Evolutionary conservation across 2,329 filamentous ascomycete genomes (phyloP).

Genomic region (Alternaria conjuncta): DNA sequence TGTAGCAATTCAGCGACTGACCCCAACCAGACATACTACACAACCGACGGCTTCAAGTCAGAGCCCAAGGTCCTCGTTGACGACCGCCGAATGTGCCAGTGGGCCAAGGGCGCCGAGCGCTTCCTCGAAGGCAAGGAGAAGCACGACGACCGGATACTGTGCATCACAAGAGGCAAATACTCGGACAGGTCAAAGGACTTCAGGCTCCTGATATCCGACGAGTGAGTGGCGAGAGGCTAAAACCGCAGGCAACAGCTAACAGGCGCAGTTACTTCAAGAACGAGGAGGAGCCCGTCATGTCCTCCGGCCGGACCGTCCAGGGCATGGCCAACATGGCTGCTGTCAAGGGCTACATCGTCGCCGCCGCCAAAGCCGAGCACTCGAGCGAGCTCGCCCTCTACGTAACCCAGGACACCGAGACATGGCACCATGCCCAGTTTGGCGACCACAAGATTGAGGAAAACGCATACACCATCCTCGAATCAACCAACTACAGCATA

Average conservation of each 20-base stretch:
- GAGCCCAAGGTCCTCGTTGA: constrained; percentile 69
- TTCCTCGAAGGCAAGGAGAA: constrained; percentile 73
- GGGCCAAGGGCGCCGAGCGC: constrained; percentile 77
- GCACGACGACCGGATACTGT: constrained; percentile 76
- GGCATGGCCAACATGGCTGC: constrained; percentile 82
- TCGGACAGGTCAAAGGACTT: constrained; percentile 76
- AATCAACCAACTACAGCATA: constrained; percentile 97
- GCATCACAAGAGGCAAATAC: constrained; percentile 76
- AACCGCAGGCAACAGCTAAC: constrained; percentile 18
- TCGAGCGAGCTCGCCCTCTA: constrained; percentile 93
- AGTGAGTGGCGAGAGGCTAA: constrained; percentile 43
- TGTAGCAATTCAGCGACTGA: constrained; percentile 11
- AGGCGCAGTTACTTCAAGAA: constrained; percentile 68
- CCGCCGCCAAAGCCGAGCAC: constrained; percentile 77
- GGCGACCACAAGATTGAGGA: constrained; percentile 83
- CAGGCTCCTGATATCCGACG: constrained; percentile 79
- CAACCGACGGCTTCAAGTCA: constrained; percentile 81
- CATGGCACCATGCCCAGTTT: constrained; percentile 93
- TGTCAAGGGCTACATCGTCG: constrained; percentile 86
- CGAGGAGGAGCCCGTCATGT: constrained; percentile 75
- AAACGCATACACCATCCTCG: constrained; percentile 87
- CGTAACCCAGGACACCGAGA: constrained; percentile 80
- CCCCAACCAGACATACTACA: constrained; percentile 66
- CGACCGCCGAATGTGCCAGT: constrained; percentile 79
- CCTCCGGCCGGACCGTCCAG: constrained; percentile 73